Evolutionary conservation across 2,329 filamentous ascomycete genomes (phyloP).

Genomic region (Neopestalotiopsis clavispora): DNA sequence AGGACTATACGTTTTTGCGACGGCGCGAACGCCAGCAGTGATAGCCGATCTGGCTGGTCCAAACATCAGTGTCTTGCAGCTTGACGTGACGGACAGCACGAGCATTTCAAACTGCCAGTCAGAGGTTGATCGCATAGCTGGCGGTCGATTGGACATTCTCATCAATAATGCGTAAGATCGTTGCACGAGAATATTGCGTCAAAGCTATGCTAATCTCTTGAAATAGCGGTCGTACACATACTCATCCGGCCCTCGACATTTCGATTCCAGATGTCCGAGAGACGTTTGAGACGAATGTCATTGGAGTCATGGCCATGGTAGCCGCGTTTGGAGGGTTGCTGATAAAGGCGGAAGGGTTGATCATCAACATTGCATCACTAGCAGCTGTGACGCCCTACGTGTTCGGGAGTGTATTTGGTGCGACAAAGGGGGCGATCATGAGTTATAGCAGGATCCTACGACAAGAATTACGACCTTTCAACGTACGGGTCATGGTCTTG

Average conservation of each 20-base stretch:
- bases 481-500: conserved; percentile 61
- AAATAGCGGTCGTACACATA: conserved; percentile 54
- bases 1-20: no score
- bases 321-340: conserved; percentile 51
- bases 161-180: conserved; percentile 64
- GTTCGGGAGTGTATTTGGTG: conserved; percentile 59
- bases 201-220: no score
- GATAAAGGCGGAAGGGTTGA: conserved; percentile 50
- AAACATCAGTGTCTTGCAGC: conserved; percentile 54
- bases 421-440: conserved; percentile 59
- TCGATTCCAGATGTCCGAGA: conserved; percentile 53
- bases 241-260: conserved; percentile 52
- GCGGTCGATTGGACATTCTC: conserved; percentile 60
- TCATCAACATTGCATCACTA: conserved; percentile 59
- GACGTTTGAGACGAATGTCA: conserved; percentile 60
- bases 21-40: no score
- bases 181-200: no score
- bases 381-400: conserved; percentile 56
- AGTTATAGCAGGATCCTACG: conserved; percentile 59
- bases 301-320: conserved; percentile 58
- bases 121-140: conserved; percentile 52
- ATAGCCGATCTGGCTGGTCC: conserved; percentile 19
- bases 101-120: conserved; percentile 55
- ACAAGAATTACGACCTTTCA: conserved; percentile 57
- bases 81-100: conserved; percentile 58